Conservation (phyloP, 768 basidiomycete genomes). For the Panaeolus papilionaceus region DNA sequence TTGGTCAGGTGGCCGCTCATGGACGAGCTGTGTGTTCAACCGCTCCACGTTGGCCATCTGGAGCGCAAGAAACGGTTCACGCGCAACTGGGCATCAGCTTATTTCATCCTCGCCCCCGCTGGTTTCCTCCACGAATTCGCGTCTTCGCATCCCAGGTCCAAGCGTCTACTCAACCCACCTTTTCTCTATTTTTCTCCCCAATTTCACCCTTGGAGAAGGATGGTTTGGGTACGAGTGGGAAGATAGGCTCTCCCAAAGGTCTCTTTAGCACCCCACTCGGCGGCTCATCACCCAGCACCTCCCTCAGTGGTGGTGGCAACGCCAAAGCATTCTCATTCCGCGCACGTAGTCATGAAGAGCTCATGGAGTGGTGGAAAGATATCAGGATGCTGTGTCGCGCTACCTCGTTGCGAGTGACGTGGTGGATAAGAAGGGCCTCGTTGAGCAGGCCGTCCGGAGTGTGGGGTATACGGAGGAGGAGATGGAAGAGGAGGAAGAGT, state of each 20-base stretch:
- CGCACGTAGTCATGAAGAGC: constrained; percentile 88
- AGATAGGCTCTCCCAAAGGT: constrained; percentile 52
- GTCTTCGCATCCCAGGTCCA: constrained; percentile 69
- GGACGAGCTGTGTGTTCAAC: constrained; percentile 83
- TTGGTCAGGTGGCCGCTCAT: constrained; percentile 87
- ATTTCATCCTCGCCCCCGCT: constrained; percentile 92
- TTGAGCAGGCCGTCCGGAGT: constrained; percentile 89
- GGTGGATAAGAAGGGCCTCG: constrained; percentile 91
- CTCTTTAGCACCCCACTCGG: constrained; percentile 30
- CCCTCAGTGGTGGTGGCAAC: constrained; percentile 33
- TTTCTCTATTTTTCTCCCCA: constrained; percentile 91
- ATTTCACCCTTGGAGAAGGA: constrained; percentile 95
- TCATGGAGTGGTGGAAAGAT: constrained; percentile 99
- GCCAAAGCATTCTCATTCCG: constrained; percentile 87
- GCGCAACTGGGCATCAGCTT: constrained; percentile 81
- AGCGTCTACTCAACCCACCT: constrained; percentile 65
- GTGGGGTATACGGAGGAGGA: constrained; percentile 89
- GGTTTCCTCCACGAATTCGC: constrained; percentile 95
- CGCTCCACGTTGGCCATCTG: constrained; percentile 88
- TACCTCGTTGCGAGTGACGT: constrained; percentile 94
- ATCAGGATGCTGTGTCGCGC: constrained; percentile 92
- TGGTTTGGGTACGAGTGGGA: constrained; percentile 67
- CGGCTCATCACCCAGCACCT: background rate
- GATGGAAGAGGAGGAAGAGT: constrained; percentile 47
- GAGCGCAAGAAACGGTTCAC: constrained; percentile 98